Evolutionary conservation across 2,329 filamentous ascomycete genomes (phyloP).

Genomic region (Falciphora oryzae): DNA sequence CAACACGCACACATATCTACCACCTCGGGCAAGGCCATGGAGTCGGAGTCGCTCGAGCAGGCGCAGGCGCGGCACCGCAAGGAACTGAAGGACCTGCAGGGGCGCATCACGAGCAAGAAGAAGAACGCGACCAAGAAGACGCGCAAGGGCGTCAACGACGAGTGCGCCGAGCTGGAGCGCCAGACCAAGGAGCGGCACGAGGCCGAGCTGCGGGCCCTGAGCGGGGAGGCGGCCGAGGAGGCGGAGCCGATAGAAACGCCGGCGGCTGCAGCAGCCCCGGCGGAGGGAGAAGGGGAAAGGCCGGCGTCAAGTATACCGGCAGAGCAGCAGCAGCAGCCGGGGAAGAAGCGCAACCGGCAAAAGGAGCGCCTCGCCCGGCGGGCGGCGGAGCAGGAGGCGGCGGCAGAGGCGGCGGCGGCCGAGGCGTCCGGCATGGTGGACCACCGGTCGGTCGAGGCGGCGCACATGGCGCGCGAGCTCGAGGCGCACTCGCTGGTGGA

Average conservation of each 20-base stretch:
- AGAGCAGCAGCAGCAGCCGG: constrained; percentile 19
- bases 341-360: constrained; percentile 80
- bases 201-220: constrained; percentile 46
- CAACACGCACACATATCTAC: no score
- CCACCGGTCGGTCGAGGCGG: constrained; percentile 62
- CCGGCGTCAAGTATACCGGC: constrained; percentile 7
- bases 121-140: constrained; percentile 92
- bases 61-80: constrained; percentile 76
- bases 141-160: constrained; percentile 66
- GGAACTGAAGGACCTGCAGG: constrained; percentile 81
- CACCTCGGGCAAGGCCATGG: not conserved
- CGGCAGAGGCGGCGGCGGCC: constrained; percentile 59
- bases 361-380: constrained; percentile 87
- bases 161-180: constrained; percentile 67
- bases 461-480: constrained; percentile 65
- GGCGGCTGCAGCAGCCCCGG: not conserved
- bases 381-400: constrained; percentile 74
- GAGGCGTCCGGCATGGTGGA: constrained; percentile 74
- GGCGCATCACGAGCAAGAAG: constrained; percentile 87
- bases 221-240: constrained; percentile 20
- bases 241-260: constrained; percentile 1
- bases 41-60: constrained; percentile 60
- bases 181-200: constrained; percentile 61
- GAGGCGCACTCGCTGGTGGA: constrained; percentile 59
- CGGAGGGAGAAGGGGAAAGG: not conserved